Evolutionary conservation across 208 protist species (phyloP), one percentile per base, ranked within the genome.

Genomic region (Crithidia brevicula): DNA sequence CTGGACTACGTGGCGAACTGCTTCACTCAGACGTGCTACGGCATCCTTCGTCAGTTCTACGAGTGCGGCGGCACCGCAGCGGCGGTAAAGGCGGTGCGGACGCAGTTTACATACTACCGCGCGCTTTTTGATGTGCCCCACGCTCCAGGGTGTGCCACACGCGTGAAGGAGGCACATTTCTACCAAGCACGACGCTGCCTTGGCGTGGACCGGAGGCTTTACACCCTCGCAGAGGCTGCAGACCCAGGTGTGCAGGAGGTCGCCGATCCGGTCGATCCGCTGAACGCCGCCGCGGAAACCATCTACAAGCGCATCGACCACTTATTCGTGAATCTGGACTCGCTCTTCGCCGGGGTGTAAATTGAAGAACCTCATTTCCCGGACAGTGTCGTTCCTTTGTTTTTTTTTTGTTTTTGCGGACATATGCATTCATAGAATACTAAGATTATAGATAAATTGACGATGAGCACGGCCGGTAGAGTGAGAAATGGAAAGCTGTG

Each of bases 101-200:
- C 63, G 20, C 92, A 97, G 66, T 92, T 95, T 34, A 93, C 92
- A 2, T 97, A 93, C 70, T 94, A 91, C 81, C 85, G 87, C 43
- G 92, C 89, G 0, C 68, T 97, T 23, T 95, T 97, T 81, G 92
- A 95, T 54, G 77, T 93, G n/a, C 92, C 92, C 9, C 89, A 93
- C 60, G 79, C 81, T 0, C 88, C 86, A 5, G 89, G 87, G 16
- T 96, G 87, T 54, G 47, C 80, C 5, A 50, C 68, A 33, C 66
- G 61, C 0, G 75, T 96, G 34, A 90, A 88, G 76, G 58, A 89
- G 45, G 69, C 62, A 22, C 92, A 96, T 51, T 73, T 77, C 61
- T 74, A 73, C 34, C 84, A 72, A 34, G 86, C 92, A 22, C 69
- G 81, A 4, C 87, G 88, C 28, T 96, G 92, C 65, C 69, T 92